These are phyloP conservation scores for Geotrichum australiense DNA, from an alignment of 1,139 yeast genomes.

Conservation along the genomic window DNA sequence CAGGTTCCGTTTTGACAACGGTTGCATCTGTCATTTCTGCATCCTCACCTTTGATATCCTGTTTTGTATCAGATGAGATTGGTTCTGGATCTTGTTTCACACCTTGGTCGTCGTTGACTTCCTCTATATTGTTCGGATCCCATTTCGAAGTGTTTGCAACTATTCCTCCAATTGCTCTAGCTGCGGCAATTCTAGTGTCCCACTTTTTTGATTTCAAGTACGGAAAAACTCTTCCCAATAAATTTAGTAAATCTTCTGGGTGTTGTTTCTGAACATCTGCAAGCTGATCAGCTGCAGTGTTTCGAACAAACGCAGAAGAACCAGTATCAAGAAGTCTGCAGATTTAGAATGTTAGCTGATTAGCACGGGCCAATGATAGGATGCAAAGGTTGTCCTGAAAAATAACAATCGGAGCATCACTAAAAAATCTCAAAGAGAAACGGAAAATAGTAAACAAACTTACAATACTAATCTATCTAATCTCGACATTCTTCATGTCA, in stretches of 20 bases:
- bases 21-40: conserved; percentile 19
- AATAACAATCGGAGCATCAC: too few relatives aligned
- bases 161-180: conserved; percentile 91
- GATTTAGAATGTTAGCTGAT: conserved; percentile 3
- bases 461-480: conserved; percentile 37
- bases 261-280: conserved; percentile 91
- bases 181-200: conserved; percentile 96
- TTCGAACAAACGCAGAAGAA: conserved; percentile 86
- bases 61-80: conserved; percentile 20
- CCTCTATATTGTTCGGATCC: conserved; percentile 62
- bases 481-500: conserved; percentile 21
- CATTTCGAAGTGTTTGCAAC: conserved; percentile 70
- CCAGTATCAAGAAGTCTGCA: conserved; percentile 72
- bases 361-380: conserved; percentile 1
- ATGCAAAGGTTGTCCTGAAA: background rate
- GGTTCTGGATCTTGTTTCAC: conserved; percentile 20
- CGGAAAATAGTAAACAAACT: conserved; percentile 15
- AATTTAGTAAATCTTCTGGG: conserved; percentile 82
- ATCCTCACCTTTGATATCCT: conserved; percentile 20
- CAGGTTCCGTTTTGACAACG: conserved; percentile 20
- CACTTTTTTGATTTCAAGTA: conserved; percentile 75
- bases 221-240: conserved; percentile 86
- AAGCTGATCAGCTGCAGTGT: conserved; percentile 95
- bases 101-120: conserved; percentile 20
- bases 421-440: background rate